Evolutionary conservation across 2,329 filamentous ascomycete genomes (phyloP), one percentile per base, ranked within the genome.

Genomic region (Aspergillus niger): DNA sequence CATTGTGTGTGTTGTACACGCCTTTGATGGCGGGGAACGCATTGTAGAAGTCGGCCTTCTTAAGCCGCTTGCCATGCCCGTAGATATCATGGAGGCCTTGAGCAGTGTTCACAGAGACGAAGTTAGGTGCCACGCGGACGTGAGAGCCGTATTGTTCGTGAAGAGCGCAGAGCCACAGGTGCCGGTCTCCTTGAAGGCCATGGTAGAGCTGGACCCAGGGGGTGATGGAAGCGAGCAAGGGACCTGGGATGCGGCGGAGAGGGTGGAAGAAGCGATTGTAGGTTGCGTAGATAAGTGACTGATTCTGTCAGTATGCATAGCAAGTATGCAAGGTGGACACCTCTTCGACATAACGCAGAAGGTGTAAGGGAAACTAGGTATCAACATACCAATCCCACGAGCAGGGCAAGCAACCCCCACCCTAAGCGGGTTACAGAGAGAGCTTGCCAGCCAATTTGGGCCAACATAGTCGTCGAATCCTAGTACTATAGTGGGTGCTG

Each of bases 51-150:
- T 87, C 83, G 43, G 88, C 83, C 77, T 91, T 91, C 56, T 75
- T 69, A n/a, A 78, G 63, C 1, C 69, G 67, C 59, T 77, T 78
- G 5, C 75, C 74, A 47, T 77, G 74, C 1, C 76, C 75, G 57
- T 78, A 78, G 55, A 78, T 78, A 49, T 78, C 76, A 59, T 74
- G 71, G 5, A 75, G 63, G 4, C 89, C 89, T 7, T 83, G 83
- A 62, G 84, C 84, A 57, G 86, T 88, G 81, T 95, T 94, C 79
- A 96, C 86, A 1, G 88, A 91, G 44, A 96, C 79, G 62, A 85
- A 86, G 74, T 92, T 91, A 48, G 91, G 91, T 0, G 89, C 90
- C 65, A 89, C 91, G 28, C 91, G 89, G n/a, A 94, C 89, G 54
- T 86, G 69, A 15, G 62, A 68, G 5, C 90, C 90, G 69, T 96